Conservation (phyloP, 2,329 filamentous ascomycete species). For the Alternaria atra region DNA sequence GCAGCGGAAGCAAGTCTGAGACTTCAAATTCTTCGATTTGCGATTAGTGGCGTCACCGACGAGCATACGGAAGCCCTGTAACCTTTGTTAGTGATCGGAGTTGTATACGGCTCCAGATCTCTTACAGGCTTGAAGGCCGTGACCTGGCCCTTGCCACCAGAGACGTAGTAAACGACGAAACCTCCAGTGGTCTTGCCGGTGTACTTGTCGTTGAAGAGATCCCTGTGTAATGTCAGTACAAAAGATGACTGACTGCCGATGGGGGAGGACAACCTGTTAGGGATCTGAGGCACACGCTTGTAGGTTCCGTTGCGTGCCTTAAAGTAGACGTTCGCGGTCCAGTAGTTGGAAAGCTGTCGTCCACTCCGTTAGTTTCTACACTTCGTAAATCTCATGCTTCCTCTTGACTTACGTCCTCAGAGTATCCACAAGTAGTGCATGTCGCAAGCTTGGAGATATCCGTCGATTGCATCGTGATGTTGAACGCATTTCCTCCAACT, state of each 20-base stretch:
- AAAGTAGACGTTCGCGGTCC: conserved; percentile 48
- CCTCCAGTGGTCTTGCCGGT: conserved; percentile 50
- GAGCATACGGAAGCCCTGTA: conserved; percentile 58
- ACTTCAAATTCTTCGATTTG: conserved; percentile 29
- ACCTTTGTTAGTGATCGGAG: accelerated
- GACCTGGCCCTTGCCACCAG: conserved; percentile 51
- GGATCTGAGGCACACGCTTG: conserved; percentile 43
- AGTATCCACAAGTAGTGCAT: conserved; percentile 54
- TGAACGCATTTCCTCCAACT: conserved; percentile 58
- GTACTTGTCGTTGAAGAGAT: conserved; percentile 47
- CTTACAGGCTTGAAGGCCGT: conserved; percentile 53
- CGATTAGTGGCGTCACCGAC: conserved; percentile 51
- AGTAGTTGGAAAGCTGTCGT: conserved; percentile 36
- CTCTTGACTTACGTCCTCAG: conserved; percentile 25
- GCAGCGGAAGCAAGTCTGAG: conserved; percentile 58
- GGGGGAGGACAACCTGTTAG: conserved; percentile 24
- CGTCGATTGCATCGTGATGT: conserved; percentile 53
- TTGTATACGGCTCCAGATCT: background rate
- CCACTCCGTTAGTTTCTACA: background rate
- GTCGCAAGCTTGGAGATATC: conserved; percentile 41
- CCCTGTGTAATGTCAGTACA: conserved; percentile 31
- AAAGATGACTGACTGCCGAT: too few species aligned
- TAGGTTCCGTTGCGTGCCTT: conserved; percentile 45
- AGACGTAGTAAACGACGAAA: conserved; percentile 60
- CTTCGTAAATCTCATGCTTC: background rate